Percentiles rank a stretch among this genome's conserved stretches.
phyloP scores from a whole-genome alignment of 176 grass and related monocot genomes.

The Oryza punctata region DNA sequence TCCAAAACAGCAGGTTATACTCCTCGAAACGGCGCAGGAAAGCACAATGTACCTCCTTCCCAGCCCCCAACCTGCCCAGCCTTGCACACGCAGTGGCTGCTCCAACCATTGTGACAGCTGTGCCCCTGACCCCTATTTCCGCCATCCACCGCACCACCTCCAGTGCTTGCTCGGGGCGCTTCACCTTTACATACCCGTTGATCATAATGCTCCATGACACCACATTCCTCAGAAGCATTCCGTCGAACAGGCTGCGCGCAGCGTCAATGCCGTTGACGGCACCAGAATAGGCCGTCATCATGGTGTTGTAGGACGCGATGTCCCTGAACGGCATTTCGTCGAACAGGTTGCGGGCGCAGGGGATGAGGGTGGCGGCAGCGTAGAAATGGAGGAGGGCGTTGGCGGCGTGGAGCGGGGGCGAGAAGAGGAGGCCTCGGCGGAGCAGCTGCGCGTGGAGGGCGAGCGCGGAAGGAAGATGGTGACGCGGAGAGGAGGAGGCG shows the following conservation, averaged over 20 bases:
- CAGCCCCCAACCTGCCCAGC: slow-evolving; percentile 39
- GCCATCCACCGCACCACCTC: slow-evolving; percentile 54
- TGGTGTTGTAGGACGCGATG: slow-evolving; percentile 53
- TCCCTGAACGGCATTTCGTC: slow-evolving; percentile 57
- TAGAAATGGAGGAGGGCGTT: slow-evolving; percentile 61
- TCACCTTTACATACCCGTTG: slow-evolving; percentile 42
- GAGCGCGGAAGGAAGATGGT: slow-evolving; percentile 32
- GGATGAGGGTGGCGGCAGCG: slow-evolving; percentile 27
- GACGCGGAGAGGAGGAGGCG: slow-evolving; percentile 8
- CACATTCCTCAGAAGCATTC: slow-evolving; percentile 51
- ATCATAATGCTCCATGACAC: slow-evolving; percentile 70
- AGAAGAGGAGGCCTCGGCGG: slow-evolving; percentile 48
- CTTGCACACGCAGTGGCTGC: slow-evolving; percentile 48
- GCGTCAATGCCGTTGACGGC: slow-evolving; percentile 1
- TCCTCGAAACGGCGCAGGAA: slow-evolving; percentile 57
- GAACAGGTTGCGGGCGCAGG: slow-evolving; percentile 44
- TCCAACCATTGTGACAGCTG: slow-evolving; percentile 32
- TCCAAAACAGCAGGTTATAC: slow-evolving; percentile 62
- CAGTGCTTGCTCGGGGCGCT: slow-evolving; percentile 36
- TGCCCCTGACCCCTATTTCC: slow-evolving; percentile 22
- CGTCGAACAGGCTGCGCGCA: slow-evolving; percentile 43
- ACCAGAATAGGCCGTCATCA: slow-evolving; percentile 41
- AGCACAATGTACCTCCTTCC: slow-evolving; percentile 49
- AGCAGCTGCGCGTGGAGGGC: slow-evolving; percentile 46
- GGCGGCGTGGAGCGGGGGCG: slow-evolving; percentile 41